Conservation (phyloP, 805 yeast species). For the Wickerhamiella sergipiensis region DNA sequence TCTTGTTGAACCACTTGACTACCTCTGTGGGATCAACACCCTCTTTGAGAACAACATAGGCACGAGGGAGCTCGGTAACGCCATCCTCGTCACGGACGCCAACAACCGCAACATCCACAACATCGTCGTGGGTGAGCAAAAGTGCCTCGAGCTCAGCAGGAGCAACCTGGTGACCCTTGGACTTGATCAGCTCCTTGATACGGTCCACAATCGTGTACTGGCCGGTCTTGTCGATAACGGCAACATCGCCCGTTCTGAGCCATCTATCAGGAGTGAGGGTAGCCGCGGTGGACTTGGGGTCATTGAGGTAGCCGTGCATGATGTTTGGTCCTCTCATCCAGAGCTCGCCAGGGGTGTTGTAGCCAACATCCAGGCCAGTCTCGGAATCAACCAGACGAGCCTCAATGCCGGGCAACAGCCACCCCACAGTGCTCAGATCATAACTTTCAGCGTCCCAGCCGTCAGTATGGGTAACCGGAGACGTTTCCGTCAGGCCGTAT, state of each 20-base stretch:
- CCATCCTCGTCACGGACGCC: slow-evolving; percentile 62
- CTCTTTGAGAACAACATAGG: slow-evolving; percentile 21
- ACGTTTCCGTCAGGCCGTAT: slow-evolving; percentile 46
- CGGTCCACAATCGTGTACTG: slow-evolving; percentile 39
- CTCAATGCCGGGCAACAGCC: slow-evolving; percentile 33
- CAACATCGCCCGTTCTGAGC: slow-evolving; percentile 49
- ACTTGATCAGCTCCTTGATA: slow-evolving; percentile 54
- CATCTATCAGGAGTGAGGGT: slow-evolving; percentile 33
- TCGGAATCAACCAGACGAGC: slow-evolving; percentile 32
- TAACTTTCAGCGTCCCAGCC: slow-evolving; percentile 28
- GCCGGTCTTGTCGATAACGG: slow-evolving; percentile 27
- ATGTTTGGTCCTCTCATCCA: slow-evolving; percentile 44
- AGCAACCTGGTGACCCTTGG: slow-evolving; percentile 75
- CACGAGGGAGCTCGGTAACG: slow-evolving; percentile 48
- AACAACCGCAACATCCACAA: slow-evolving; percentile 80
- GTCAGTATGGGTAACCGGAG: slow-evolving; percentile 36
- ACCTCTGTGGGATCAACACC: slow-evolving; percentile 17
- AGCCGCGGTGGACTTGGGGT: slow-evolving; percentile 34
- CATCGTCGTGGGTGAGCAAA: slow-evolving; percentile 57
- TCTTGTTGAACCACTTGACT: slow-evolving; percentile 24
- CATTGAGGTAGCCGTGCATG: slow-evolving; percentile 37
- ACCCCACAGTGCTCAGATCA: slow-evolving; percentile 36
- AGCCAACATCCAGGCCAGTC: slow-evolving; percentile 34
- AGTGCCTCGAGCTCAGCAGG: slow-evolving; percentile 91
- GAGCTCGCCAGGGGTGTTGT: slow-evolving; percentile 40